A percentile compares a stretch with the other conserved stretches of the same genome.
Evolutionary conservation across 2,329 filamentous ascomycete genomes (phyloP).

Genomic region (Colletotrichum spinosum): DNA sequence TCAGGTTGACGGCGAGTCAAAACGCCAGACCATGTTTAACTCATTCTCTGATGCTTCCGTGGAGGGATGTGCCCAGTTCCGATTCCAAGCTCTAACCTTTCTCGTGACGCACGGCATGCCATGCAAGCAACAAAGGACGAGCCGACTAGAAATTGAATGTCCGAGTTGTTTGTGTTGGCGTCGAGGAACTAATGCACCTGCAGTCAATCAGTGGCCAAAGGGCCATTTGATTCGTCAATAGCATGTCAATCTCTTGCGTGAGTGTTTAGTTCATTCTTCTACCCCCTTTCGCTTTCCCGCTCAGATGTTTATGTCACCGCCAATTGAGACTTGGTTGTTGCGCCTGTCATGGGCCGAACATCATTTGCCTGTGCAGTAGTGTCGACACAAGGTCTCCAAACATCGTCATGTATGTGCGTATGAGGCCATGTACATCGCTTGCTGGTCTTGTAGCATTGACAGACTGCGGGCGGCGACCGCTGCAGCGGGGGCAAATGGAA

Average conservation of each 20-base stretch:
- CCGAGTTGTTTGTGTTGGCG: conserved; percentile 48
- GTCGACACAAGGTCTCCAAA: background rate
- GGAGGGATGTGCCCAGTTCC: conserved; percentile 43
- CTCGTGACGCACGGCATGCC: conserved; percentile 1
- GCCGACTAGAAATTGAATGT: conserved; percentile 40
- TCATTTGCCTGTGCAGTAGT: conserved; percentile 5
- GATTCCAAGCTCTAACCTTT: conserved; percentile 37
- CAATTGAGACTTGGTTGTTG: conserved; percentile 12
- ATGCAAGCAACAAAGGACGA: conserved; percentile 18
- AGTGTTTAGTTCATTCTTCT: conserved; percentile 1
- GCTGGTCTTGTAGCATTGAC: conserved; percentile 11
- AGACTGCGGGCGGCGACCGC: conserved; percentile 10
- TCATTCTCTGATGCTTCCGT: conserved; percentile 8
- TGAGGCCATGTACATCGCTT: conserved; percentile 29
- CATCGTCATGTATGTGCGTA: conserved; percentile 21
- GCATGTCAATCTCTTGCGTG: conserved; percentile 16
- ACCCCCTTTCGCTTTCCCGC: background rate
- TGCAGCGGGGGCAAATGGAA: conserved; percentile 19
- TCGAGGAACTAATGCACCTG: conserved; percentile 52
- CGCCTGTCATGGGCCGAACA: conserved; percentile 16
- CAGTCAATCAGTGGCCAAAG: conserved; percentile 45
- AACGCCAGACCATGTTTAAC: conserved; percentile 31
- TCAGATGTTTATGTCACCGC: conserved; percentile 19
- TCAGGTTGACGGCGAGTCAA: conserved; percentile 28
- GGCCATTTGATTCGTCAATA: conserved; percentile 25